These are phyloP conservation scores for Spergularia azorica DNA, from an alignment of 179 eudicot species.

Conservation along the genomic window DNA sequence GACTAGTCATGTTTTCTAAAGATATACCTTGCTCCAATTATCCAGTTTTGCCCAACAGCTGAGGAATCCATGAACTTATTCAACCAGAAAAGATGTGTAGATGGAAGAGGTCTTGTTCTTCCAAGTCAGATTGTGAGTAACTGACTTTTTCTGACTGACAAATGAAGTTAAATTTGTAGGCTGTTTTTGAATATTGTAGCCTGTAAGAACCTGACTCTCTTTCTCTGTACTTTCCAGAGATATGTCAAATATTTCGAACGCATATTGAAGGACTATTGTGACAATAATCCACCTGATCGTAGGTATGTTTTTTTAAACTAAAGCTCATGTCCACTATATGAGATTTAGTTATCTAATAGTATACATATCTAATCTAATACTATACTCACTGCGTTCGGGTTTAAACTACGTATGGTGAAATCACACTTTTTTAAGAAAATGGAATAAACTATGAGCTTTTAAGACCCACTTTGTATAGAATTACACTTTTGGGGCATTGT, in stretches of 20 bases:
- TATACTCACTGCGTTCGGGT: too few relatives aligned
- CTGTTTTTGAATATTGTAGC: constrained; percentile 5
- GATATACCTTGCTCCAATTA: constrained; percentile 8
- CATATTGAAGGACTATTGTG: constrained; percentile 57
- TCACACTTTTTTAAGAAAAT: too few relatives aligned
- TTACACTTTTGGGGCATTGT: too few relatives aligned
- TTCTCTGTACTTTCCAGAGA: constrained; percentile 49
- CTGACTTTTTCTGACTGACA: constrained; percentile 12
- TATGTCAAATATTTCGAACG: constrained; percentile 98
- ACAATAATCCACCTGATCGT: constrained; percentile 78
- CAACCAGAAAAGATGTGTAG: constrained; percentile 97
- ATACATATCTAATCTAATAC: too few relatives aligned
- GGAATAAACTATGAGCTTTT: too few relatives aligned
- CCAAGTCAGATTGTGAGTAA: constrained; percentile 97
- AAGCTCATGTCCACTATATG: background rate
- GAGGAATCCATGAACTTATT: constrained; percentile 93
- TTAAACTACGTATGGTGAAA: too few relatives aligned
- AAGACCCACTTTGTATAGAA: too few relatives aligned
- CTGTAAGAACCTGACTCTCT: constrained; percentile 18
- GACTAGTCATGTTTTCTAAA: constrained; percentile 2
- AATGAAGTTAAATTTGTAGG: constrained; percentile 14
- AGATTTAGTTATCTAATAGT: too few relatives aligned
- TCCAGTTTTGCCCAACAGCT: constrained; percentile 93
- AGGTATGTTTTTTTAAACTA: constrained; percentile 53
- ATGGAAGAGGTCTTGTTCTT: constrained; percentile 90